phyloP scores from a whole-genome alignment of 2,329 filamentous ascomycete species.

The Monosporascus sp. region DNA sequence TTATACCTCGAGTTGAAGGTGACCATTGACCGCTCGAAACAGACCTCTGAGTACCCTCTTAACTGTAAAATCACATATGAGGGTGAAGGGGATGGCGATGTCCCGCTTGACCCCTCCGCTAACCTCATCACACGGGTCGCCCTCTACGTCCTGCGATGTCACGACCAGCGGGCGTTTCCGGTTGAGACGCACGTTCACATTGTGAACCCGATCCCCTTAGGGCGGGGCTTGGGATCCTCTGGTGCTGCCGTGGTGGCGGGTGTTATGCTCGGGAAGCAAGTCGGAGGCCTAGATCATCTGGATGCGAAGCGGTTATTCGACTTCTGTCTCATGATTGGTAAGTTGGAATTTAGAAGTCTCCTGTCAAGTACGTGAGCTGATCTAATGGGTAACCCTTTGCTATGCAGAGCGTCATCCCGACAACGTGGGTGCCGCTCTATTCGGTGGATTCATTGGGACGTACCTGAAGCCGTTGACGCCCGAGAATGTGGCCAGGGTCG shows the following conservation, averaged over 20 bases:
- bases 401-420: slow-evolving; percentile 75
- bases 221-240: slow-evolving; percentile 88
- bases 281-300: slow-evolving; percentile 69
- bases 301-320: slow-evolving; percentile 81
- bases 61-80: slow-evolving; percentile 93
- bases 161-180: slow-evolving; percentile 81
- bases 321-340: slow-evolving; percentile 94
- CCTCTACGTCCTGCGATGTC: slow-evolving; percentile 89
- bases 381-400: neutral
- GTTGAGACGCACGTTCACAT: slow-evolving; percentile 86
- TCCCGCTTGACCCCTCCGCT: slow-evolving; percentile 75
- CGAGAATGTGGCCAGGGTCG: slow-evolving; percentile 81
- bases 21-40: slow-evolving; percentile 59
- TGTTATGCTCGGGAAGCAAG: slow-evolving; percentile 86
- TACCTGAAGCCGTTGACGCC: slow-evolving; percentile 90
- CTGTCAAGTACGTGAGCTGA: neutral
- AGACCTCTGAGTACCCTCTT: slow-evolving; percentile 54
- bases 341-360: slow-evolving; percentile 12
- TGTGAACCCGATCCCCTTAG: slow-evolving; percentile 90
- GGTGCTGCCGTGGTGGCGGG: slow-evolving; percentile 93
- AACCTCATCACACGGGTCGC: slow-evolving; percentile 95
- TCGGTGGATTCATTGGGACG: slow-evolving; percentile 93
- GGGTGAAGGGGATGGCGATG: slow-evolving; percentile 69
- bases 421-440: slow-evolving; percentile 91
- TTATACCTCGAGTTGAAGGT: slow-evolving; percentile 89